Conservation (phyloP, 257 asterid genomes). For the Thymus quinquecostatus region DNA sequence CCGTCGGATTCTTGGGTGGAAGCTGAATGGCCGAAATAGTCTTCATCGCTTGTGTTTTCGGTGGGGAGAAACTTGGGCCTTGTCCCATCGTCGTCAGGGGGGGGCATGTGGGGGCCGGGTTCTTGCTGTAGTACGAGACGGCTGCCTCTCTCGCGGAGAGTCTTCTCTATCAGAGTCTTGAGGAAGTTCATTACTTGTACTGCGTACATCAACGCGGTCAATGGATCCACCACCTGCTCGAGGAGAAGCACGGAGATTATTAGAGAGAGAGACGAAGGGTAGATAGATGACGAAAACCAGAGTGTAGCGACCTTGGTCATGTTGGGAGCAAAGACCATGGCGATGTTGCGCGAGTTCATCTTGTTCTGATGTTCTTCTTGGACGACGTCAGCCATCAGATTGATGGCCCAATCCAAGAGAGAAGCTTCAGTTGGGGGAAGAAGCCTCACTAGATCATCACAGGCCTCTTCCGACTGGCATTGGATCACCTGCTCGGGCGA, state of each 20-base stretch:
- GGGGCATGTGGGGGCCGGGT: constrained; percentile 42
- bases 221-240: constrained; percentile 84
- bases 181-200: constrained; percentile 97
- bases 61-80: constrained; percentile 38
- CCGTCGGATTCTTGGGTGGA: constrained; percentile 66
- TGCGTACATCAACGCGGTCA: constrained; percentile 90
- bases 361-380: constrained; percentile 82
- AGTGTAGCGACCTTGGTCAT: constrained; percentile 79
- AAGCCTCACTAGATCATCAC: constrained; percentile 71
- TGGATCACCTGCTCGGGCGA: constrained; percentile 92
- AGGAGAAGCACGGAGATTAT: constrained; percentile 5
- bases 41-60: constrained; percentile 53
- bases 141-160: constrained; percentile 69
- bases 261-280: background rate
- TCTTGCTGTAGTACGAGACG: constrained; percentile 47
- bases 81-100: constrained; percentile 62
- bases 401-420: constrained; percentile 88
- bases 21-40: constrained; percentile 53
- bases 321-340: constrained; percentile 99
- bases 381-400: constrained; percentile 94
- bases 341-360: constrained; percentile 93
- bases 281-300: background rate
- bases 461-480: constrained; percentile 86
- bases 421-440: constrained; percentile 88
- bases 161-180: constrained; percentile 81